Evolutionary conservation across 2,329 filamentous ascomycete species (phyloP), one percentile per base, ranked within the genome.

Genomic region (Monilinia fructicola): DNA sequence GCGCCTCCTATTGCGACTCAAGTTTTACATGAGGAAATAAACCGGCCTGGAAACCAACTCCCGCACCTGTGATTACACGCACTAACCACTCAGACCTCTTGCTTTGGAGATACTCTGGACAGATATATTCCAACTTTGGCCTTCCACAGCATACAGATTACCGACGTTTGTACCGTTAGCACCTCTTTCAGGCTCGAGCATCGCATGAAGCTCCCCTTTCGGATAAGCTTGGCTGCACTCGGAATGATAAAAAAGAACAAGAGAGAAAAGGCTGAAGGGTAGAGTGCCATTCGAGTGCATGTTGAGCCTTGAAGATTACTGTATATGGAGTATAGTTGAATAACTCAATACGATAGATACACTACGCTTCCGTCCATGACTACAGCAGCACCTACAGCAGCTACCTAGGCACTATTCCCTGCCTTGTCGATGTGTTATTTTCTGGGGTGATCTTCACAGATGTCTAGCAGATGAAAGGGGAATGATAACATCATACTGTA

Each of bases 1-100:
- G 63, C 63, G 23, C 64, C 54, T 53, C n/a, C 64, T 35, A 28
- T 50, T 65, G 46, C 54, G 46, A 65, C 64, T 53, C 55, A 9
- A 60, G 26, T 23, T 28, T 44, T 54, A 11, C n/a, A 60, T 53
- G 35, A 60, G 63, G 54, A 53, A 65, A 59, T 50, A 65, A 64
- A 65, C 60, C 54, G 40, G 18, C 63, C 54, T 52, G 52, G 52
- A 23, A n/a, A 12, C 38, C 18, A 55, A 35, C 21, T 52, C 31
- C 35, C 35, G 53, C 63, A 52, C 23, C 26, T 26, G 3, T 59
- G 28, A 50, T 59, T 59, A 65, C 35, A 52, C 64, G 64, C 31
- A 31, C 46, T 52, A 35, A 28, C 54, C 64, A 65, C 54, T 65
- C 64, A 60, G 35, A 40, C 46, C 46, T 60, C 46, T 50, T 35